phyloP scores from a whole-genome alignment of 1,284 basidiomycete genomes.

The Coniferiporia sulphurascens region DNA sequence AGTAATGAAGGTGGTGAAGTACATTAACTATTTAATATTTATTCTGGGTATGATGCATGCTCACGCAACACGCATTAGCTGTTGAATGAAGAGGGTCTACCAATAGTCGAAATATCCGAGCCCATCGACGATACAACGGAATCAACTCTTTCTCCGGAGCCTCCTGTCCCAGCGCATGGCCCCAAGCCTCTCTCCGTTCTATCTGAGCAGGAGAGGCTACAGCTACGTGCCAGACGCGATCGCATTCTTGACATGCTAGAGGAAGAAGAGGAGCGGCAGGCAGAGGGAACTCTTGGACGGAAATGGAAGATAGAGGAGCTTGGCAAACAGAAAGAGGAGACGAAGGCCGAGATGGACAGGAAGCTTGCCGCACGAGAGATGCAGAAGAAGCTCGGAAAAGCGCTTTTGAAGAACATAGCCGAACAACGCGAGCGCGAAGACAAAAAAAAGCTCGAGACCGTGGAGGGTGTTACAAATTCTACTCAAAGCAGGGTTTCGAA shows the following conservation, averaged over 20 bases:
- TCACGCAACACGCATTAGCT: conserved; percentile 38
- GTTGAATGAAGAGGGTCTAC: conserved; percentile 70
- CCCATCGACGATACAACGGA: conserved; percentile 27
- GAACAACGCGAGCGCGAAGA: conserved; percentile 39
- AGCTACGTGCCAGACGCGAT: conserved; percentile 44
- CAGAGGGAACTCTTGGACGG: conserved; percentile 35
- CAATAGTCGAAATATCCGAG: conserved; percentile 74
- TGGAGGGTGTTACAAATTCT: not conserved
- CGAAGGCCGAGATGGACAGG: conserved; percentile 46
- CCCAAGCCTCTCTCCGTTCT: conserved; percentile 43
- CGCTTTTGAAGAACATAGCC: conserved; percentile 47
- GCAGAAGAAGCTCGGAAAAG: conserved; percentile 74
- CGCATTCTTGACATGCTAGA: conserved; percentile 64
- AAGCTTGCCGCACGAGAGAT: conserved; percentile 52
- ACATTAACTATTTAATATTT: conserved; percentile 27
- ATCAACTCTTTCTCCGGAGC: conserved; percentile 17
- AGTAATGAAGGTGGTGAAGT: conserved; percentile 60
- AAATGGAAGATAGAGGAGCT: conserved; percentile 41
- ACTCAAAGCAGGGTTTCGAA: conserved; percentile 21
- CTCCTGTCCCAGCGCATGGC: conserved; percentile 34
- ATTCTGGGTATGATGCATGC: conserved; percentile 5
- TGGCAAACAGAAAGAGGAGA: conserved; percentile 45
- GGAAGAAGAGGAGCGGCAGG: conserved; percentile 54
- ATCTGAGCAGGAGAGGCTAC: conserved; percentile 43
- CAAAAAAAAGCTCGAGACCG: conserved; percentile 28